phyloP scores from a whole-genome alignment of 1,139 yeast genomes.

The Pichia cactophila region DNA sequence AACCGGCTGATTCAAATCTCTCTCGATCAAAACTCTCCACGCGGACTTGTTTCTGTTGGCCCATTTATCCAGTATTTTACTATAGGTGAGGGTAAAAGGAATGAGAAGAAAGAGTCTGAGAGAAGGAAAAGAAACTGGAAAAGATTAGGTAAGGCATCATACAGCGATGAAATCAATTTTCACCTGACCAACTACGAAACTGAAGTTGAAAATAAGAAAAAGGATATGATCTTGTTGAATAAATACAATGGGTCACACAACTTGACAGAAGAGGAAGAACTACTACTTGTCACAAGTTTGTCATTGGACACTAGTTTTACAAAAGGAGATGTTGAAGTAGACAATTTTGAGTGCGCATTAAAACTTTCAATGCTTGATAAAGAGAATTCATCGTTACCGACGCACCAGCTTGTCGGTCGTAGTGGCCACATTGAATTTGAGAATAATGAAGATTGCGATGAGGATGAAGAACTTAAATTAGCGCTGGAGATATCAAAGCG shows the following conservation, averaged over 20 bases:
- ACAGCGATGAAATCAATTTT: constrained; percentile 7
- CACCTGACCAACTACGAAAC: constrained; percentile 13
- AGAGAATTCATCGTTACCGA: not conserved
- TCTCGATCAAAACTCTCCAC: constrained; percentile 30
- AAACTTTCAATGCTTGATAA: not conserved
- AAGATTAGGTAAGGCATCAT: constrained; percentile 4
- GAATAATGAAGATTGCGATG: constrained; percentile 13
- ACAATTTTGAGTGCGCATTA: constrained; percentile 11
- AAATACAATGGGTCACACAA: constrained; percentile 12
- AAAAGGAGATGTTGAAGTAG: constrained; percentile 22
- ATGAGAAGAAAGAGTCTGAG: not conserved
- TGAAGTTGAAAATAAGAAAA: constrained; percentile 7
- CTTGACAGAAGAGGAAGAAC: constrained; percentile 21
- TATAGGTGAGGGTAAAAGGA: constrained; percentile 38
- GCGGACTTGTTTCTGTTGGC: constrained; percentile 51
- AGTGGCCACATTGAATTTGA: not conserved
- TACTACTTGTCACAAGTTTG: constrained; percentile 14
- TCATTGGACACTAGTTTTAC: constrained; percentile 4
- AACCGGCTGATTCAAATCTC: constrained; percentile 7
- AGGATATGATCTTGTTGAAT: constrained; percentile 11
- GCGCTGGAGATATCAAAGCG: constrained; percentile 15
- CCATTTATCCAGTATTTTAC: constrained; percentile 56
- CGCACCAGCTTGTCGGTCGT: not conserved
- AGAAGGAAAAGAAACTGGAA: not conserved
- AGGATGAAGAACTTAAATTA: constrained; percentile 15